Percentiles rank a stretch among this genome's conserved stretches.
These are phyloP conservation scores for Colletotrichum cuscutae DNA, from an alignment of 2,329 filamentous ascomycete genomes.

Conservation along the genomic window DNA sequence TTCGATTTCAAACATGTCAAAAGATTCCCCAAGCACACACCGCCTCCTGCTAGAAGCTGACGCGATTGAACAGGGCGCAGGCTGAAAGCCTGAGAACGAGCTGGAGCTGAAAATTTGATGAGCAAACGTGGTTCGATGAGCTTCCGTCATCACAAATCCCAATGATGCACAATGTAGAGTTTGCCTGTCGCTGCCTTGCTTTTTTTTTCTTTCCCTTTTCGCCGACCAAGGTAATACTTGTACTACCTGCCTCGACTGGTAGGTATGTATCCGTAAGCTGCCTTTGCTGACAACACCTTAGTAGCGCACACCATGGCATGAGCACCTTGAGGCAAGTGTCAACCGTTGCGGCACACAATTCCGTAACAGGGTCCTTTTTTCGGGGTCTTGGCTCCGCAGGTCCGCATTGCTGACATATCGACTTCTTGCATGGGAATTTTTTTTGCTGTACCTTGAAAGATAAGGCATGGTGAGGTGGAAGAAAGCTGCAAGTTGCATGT, in stretches of 20 bases:
- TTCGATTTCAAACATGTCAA: conserved; percentile 8
- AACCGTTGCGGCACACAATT: neutral
- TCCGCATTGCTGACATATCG: conserved; percentile 30
- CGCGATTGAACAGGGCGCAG: neutral
- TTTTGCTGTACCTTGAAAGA: neutral
- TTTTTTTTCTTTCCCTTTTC: neutral
- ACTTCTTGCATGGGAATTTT: neutral
- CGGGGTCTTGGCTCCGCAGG: conserved; percentile 28
- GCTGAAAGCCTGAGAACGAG: neutral
- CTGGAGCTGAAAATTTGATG: conserved; percentile 20
- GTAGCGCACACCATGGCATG: neutral
- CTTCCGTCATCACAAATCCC: conserved; percentile 34
- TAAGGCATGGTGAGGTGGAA: neutral
- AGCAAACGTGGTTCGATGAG: conserved; percentile 28
- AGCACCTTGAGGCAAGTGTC: neutral
- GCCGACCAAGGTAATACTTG: neutral
- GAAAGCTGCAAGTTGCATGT: neutral
- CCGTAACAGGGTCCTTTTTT: neutral
- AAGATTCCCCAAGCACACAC: neutral
- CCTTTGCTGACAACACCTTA: neutral
- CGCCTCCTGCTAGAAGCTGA: neutral
- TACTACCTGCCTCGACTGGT: neutral
- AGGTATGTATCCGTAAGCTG: neutral
- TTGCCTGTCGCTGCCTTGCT: conserved; percentile 5
- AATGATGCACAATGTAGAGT: conserved; percentile 24